Evolutionary conservation across 2,329 filamentous ascomycete genomes (phyloP).

Genomic region (Leptographium procerum): DNA sequence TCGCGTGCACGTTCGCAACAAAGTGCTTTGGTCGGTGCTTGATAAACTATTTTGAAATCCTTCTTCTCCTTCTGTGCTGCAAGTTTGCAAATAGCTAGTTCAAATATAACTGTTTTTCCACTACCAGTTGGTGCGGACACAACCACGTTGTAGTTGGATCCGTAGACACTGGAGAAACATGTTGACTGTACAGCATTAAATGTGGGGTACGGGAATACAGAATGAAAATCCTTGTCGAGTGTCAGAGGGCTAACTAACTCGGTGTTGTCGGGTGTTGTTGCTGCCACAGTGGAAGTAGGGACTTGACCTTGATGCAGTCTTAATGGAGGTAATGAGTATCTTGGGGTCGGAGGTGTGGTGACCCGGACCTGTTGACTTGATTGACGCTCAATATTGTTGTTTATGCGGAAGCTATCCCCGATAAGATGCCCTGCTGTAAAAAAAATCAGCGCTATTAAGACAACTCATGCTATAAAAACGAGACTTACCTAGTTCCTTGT

Average conservation of each 20-base stretch:
- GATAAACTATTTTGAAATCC: constrained; percentile 72
- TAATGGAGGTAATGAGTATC: background rate
- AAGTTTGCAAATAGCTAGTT: constrained; percentile 69
- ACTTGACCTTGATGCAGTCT: background rate
- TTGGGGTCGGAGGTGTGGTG: background rate
- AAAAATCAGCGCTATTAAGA: background rate
- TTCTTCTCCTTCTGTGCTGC: constrained; percentile 41
- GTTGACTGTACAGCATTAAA: constrained; percentile 81
- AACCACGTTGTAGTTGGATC: constrained; percentile 63
- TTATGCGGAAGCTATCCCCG: background rate
- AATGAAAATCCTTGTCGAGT: constrained; percentile 52
- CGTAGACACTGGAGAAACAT: constrained; percentile 57
- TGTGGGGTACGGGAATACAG: constrained; percentile 59
- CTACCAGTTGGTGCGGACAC: constrained; percentile 75
- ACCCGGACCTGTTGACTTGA: too few species aligned
- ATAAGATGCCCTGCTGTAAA: background rate
- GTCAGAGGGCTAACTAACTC: constrained; percentile 32
- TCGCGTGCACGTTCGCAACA: constrained; percentile 67
- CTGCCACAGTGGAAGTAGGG: background rate
- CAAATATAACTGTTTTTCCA: constrained; percentile 72
- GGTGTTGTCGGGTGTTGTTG: background rate
- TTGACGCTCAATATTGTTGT: background rate
- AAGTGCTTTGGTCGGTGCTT: constrained; percentile 73
- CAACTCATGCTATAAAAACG: background rate
- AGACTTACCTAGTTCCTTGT: background rate